Percentiles rank a stretch among this genome's conserved stretches.
Conservation (phyloP, 306 rosid species). For the Gastrolobium villosum region DNA sequence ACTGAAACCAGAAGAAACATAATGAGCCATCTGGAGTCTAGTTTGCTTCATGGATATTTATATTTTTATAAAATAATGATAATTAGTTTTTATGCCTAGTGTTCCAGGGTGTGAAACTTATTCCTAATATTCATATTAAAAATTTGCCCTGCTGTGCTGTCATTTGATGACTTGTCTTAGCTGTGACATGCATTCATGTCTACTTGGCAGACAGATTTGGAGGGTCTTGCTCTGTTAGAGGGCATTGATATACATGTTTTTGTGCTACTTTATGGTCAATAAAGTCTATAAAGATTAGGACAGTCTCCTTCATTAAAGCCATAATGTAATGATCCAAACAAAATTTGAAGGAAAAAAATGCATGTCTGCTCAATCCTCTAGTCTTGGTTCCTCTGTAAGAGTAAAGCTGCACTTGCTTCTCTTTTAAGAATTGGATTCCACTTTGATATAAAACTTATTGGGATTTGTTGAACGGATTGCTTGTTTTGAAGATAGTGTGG, state of each 20-base stretch:
- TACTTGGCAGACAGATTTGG: slow-evolving; percentile 15
- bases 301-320: slow-evolving; percentile 8
- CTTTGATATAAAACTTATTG: not conserved
- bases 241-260: not conserved
- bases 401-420: slow-evolving; percentile 18
- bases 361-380: slow-evolving; percentile 10
- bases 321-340: slow-evolving; percentile 32
- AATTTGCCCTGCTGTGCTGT: not conserved
- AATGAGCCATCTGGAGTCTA: slow-evolving; percentile 27
- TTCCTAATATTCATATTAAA: slow-evolving; percentile 26
- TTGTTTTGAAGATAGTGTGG: slow-evolving; percentile 22
- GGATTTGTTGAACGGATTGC: slow-evolving; percentile 19
- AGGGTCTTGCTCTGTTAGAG: not conserved
- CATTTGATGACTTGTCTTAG: slow-evolving; percentile 6
- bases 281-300: slow-evolving; percentile 11
- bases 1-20: slow-evolving; percentile 25
- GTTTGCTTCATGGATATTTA: slow-evolving; percentile 38
- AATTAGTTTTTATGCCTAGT: slow-evolving; percentile 7
- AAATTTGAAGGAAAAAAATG: not conserved
- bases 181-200: not conserved
- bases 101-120: slow-evolving; percentile 31
- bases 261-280: slow-evolving; percentile 22
- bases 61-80: slow-evolving; percentile 37
- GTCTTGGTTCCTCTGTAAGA: slow-evolving; percentile 1
- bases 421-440: not conserved